Evolutionary conservation across 805 yeast genomes (phyloP), one percentile per base, ranked within the genome.

Genomic region (Metschnikowia reukaufii): DNA sequence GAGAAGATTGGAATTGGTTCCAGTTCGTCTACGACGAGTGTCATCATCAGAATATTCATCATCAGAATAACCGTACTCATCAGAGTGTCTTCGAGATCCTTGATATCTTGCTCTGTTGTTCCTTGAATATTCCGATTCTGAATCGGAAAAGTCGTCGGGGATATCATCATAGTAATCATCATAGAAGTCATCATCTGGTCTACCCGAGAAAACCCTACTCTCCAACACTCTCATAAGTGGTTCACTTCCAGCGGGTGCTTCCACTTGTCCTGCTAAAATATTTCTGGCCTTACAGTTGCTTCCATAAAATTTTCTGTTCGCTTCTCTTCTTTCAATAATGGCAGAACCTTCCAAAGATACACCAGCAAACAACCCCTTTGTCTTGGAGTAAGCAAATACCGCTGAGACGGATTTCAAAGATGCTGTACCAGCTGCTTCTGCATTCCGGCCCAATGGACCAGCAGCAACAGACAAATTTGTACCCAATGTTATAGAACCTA

Each of bases 331-430:
- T 69, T 94, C 99, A n/a, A 94, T 77, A 48, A 94, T 81, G 13
- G 92, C 96, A 1, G 97, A 90, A 25, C 99, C 99, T 70, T 92
- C 99, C 43, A 92, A 78, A 1, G 98, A 92, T 16, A 92, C 95
- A 62, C 99, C 99, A 0, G 99, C 99, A 70, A 88, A 92, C 41
- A 94, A 76, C 53, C 99, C 99, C 66, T 94, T 92, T 3, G 97
- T 90, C 67, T 94, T 92, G 10, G 97, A 88, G 69, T 94, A 92
- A 1, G 97, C 74, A 64, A 92, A 92, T 15, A 92, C 84, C 6
- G 98, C 96, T 4, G 97, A 88, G 4, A 90, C 94, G 44, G 85
- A 77, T 57, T 84, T 85, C 47, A 89, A 67, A 4, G 97, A 88
- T 1, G 97, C 98, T 21, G 95, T 80, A 17, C 96, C 98, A 15